Evolutionary conservation across 2,329 filamentous ascomycete species (phyloP).

Genomic region (Lasiodiplodia theobromae): DNA sequence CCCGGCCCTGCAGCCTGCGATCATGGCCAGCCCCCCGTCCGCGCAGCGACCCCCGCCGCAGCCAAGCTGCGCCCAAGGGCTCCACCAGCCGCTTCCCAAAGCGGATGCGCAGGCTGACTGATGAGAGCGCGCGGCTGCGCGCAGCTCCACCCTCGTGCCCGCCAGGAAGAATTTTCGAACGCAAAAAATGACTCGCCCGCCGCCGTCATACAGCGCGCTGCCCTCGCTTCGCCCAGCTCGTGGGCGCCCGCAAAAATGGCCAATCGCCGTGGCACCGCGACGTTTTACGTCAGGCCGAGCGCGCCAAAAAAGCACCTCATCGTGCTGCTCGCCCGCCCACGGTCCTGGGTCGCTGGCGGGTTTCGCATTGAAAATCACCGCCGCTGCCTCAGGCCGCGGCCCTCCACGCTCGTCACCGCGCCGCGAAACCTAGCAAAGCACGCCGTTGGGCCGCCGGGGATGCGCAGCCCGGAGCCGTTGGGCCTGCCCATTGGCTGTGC

Average conservation of each 20-base stretch:
- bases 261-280: conserved; percentile 1
- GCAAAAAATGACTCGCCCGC: conserved; percentile 23
- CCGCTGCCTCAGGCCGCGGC: conserved; percentile 10
- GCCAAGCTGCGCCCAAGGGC: conserved; percentile 2
- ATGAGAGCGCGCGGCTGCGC: conserved; percentile 15
- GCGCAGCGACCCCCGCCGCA: not conserved
- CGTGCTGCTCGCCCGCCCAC: conserved; percentile 4
- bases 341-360: conserved; percentile 24
- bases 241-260: conserved; percentile 2
- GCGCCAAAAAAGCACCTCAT: not conserved
- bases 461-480: conserved; percentile 21
- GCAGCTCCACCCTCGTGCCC: conserved; percentile 22
- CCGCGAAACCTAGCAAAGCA: conserved; percentile 17
- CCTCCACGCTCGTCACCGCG: conserved; percentile 12
- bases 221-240: conserved; percentile 2
- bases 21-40: conserved; percentile 12
- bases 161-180: conserved; percentile 21
- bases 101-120: conserved; percentile 1
- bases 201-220: conserved; percentile 12
- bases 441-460: conserved; percentile 24
- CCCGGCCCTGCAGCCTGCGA: conserved; percentile 23
- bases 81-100: conserved; percentile 10
- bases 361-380: conserved; percentile 27
- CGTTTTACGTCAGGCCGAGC: conserved; percentile 25
- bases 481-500: conserved; percentile 9